These are phyloP conservation scores for Rhizoctonia solani DNA, from an alignment of 1,284 basidiomycete species.

Conservation along the genomic window DNA sequence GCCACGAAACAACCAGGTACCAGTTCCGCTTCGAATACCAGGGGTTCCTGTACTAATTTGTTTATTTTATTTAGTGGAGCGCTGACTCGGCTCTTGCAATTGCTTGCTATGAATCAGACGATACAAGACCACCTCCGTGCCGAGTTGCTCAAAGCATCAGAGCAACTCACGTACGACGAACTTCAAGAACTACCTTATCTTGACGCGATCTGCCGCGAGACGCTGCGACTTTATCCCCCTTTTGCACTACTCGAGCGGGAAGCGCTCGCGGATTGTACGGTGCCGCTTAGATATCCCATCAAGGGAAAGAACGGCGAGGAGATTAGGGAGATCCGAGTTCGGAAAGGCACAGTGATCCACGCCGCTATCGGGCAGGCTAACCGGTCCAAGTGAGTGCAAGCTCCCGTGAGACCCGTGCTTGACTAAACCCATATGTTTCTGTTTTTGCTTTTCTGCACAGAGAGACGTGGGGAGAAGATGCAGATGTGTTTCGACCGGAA, in stretches of 20 bases:
- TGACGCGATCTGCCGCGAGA: conserved; percentile 69
- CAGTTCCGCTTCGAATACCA: too few relatives aligned
- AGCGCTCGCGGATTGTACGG: not conserved
- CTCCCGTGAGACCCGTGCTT: too few relatives aligned
- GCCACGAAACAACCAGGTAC: conserved; percentile 16
- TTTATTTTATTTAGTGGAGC: conserved; percentile 18
- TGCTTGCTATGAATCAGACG: conserved; percentile 28
- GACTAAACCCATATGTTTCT: not conserved
- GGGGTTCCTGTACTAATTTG: too few relatives aligned
- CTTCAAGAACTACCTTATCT: conserved; percentile 57
- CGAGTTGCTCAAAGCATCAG: conserved; percentile 49
- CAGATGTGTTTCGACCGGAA: not conserved
- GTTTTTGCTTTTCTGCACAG: not conserved
- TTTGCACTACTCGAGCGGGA: conserved; percentile 65
- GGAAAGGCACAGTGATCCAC: not conserved
- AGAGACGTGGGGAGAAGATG: not conserved
- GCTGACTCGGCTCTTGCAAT: not conserved
- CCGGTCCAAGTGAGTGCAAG: not conserved
- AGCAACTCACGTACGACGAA: conserved; percentile 39
- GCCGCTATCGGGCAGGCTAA: not conserved
- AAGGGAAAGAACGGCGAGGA: not conserved
- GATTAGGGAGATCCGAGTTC: not conserved
- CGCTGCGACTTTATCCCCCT: conserved; percentile 65
- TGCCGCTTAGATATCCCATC: conserved; percentile 5
- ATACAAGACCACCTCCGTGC: conserved; percentile 61